These are phyloP conservation scores for Aspergillus affinis DNA, from an alignment of 495 filamentous ascomycete species.

Conservation along the genomic window DNA sequence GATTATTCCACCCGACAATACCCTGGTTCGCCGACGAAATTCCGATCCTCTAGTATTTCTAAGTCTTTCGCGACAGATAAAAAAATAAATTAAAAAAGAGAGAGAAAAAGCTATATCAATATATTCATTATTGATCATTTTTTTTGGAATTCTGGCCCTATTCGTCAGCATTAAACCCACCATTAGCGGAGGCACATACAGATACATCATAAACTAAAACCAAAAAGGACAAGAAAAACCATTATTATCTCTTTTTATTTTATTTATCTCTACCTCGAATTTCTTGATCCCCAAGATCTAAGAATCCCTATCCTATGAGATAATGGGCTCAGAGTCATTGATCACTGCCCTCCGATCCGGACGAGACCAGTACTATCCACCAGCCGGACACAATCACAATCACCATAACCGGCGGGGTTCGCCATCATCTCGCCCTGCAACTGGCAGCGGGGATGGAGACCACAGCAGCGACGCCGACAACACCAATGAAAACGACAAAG, in stretches of 20 bases:
- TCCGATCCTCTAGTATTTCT: neutral
- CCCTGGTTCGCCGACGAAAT: neutral
- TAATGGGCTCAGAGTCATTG: constrained; percentile 35
- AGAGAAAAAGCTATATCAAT: neutral
- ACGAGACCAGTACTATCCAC: constrained; percentile 1
- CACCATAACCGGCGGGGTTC: constrained; percentile 7
- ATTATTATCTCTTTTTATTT: neutral
- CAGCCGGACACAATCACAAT: constrained; percentile 8
- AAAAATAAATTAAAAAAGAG: neutral
- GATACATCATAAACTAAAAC: neutral
- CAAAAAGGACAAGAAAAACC: neutral
- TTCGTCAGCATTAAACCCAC: neutral
- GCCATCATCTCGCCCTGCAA: constrained; percentile 14
- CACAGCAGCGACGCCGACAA: too few relatives aligned
- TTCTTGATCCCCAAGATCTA: neutral
- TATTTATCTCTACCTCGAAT: neutral
- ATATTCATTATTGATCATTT: neutral
- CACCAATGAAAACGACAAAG: neutral
- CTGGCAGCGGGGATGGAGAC: neutral
- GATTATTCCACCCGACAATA: neutral
- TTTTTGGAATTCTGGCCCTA: neutral
- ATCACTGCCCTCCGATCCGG: constrained; percentile 15
- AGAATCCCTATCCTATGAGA: constrained; percentile 8
- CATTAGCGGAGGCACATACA: neutral
- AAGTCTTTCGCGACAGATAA: neutral